These are phyloP conservation scores for Colletotrichum cuscutae DNA, from an alignment of 2,329 filamentous ascomycete genomes.

Conservation along the genomic window DNA sequence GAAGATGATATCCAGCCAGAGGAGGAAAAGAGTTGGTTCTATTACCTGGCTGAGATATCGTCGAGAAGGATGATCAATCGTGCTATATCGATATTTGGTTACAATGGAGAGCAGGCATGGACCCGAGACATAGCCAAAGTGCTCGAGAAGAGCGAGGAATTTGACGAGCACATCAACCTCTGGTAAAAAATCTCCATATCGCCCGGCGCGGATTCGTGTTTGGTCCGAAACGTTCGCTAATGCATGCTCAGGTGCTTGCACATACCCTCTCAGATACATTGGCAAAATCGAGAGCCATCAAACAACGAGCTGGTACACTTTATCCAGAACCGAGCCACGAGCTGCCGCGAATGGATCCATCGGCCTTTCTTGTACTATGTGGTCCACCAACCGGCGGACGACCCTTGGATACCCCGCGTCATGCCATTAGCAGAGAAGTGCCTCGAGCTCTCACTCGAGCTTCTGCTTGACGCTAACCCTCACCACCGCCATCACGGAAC, in stretches of 20 bases:
- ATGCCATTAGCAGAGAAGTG: constrained; percentile 37
- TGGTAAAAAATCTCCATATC: constrained; percentile 25
- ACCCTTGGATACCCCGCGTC: constrained; percentile 31
- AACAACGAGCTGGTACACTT: constrained; percentile 38
- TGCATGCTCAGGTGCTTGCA: constrained; percentile 30
- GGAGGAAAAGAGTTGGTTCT: constrained; percentile 43
- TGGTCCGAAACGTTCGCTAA: neutral
- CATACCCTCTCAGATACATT: constrained; percentile 35
- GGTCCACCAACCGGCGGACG: constrained; percentile 36
- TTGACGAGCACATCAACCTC: constrained; percentile 38
- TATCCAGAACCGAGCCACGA: constrained; percentile 38
- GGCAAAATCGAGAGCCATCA: constrained; percentile 24
- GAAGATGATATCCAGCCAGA: constrained; percentile 36
- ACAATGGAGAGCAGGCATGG: constrained; percentile 38
- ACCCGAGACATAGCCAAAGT: constrained; percentile 35
- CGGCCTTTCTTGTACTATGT: constrained; percentile 44
- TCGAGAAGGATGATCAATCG: constrained; percentile 39
- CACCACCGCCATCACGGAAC: constrained; percentile 47
- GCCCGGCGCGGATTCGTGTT: neutral
- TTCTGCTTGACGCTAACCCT: constrained; percentile 37
- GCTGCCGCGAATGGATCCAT: constrained; percentile 42
- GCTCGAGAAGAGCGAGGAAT: constrained; percentile 36
- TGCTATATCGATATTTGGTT: constrained; percentile 13
- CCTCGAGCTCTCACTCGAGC: constrained; percentile 37
- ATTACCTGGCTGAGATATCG: constrained; percentile 44